Base-by-base conservation (phyloP, 805 yeast species). In the Saturnispora silvae region DNA sequence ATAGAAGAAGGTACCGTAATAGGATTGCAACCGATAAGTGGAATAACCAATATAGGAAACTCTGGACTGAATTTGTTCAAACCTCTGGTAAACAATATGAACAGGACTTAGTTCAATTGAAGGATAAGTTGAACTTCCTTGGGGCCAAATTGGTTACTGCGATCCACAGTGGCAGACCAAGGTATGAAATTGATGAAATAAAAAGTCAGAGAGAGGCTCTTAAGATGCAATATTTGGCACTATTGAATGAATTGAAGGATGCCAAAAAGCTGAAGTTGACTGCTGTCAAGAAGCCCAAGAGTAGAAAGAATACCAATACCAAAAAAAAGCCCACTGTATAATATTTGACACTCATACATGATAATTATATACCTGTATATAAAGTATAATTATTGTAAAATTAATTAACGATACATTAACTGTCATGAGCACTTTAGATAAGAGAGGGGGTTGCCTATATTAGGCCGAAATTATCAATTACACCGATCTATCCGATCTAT, bases 31-130 rank as follows among this genome's bases (percentile, higher is more conserved):
- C 22, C 19, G 20, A 17, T 11, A 40, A 33, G 33, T 37, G 35
- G 40, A 36, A 35, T 28, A 23, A 20, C 13, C 40, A 34, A 23
- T 36, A 36, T 27, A 34, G 31, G 26, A 8, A 24, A 9, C 28
- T 28, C 3, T 36, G 34, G 34, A 5, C 28, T n/a, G 19, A 25
- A 19, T 17, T 30, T 20, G 39, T 30, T 19, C 27, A 36, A 31
- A 18, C 26, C 5, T n/a, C n/a, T n/a, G n/a, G n/a, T n/a, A 33
- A 36, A 25, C 20, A 30, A 3, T 30, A 18, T 18, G 34, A 36
- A 16, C 29, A 36, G 20, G 24, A 27, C 14, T 20, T n/a, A 10
- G 13, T 36, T 5, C 18, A 30, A 24, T 14, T 36, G 8, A 30
- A 17, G 8, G 39, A 36, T 8, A 17, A 20, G n/a, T 24, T 36